phyloP scores from a whole-genome alignment of 2,329 filamentous ascomycete genomes.

The Aspergillus sp. region DNA sequence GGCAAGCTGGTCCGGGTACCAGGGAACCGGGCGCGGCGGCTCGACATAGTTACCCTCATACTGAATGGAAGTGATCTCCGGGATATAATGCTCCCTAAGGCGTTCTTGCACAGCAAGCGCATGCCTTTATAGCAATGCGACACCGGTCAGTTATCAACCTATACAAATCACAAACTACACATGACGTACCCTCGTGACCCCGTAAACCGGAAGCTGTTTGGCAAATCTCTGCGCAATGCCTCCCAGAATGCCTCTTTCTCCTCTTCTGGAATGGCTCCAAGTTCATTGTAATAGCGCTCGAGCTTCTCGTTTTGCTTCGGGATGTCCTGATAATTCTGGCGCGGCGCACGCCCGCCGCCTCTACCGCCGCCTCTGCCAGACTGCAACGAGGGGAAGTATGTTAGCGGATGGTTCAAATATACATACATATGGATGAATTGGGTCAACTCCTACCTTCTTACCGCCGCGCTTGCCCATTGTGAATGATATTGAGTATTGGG shows the following conservation, averaged over 20 bases:
- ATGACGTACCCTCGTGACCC: slow-evolving; percentile 73
- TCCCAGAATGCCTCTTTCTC: slow-evolving; percentile 81
- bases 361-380: slow-evolving; percentile 43
- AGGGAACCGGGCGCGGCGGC: slow-evolving; percentile 72
- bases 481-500: neutral
- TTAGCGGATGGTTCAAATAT: slow-evolving; percentile 1
- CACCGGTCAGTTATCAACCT: slow-evolving; percentile 4
- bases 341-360: slow-evolving; percentile 30
- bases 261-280: slow-evolving; percentile 67
- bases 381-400: slow-evolving; percentile 18
- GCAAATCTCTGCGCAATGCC: slow-evolving; percentile 72
- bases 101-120: slow-evolving; percentile 87
- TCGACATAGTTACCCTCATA: slow-evolving; percentile 77
- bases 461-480: slow-evolving; percentile 24
- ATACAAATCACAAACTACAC: neutral
- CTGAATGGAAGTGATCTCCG: slow-evolving; percentile 77
- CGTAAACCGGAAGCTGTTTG: slow-evolving; percentile 96
- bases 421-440: neutral
- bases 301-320: slow-evolving; percentile 76
- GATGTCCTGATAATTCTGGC: slow-evolving; percentile 53
- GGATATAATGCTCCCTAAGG: slow-evolving; percentile 81
- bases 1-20: slow-evolving; percentile 91
- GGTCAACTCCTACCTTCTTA: slow-evolving; percentile 15
- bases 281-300: slow-evolving; percentile 76
- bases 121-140: slow-evolving; percentile 51